A percentile compares a stretch with the other conserved stretches of the same genome.
Evolutionary conservation across 768 basidiomycete genomes (phyloP).

Genomic region (Boletus edulis): DNA sequence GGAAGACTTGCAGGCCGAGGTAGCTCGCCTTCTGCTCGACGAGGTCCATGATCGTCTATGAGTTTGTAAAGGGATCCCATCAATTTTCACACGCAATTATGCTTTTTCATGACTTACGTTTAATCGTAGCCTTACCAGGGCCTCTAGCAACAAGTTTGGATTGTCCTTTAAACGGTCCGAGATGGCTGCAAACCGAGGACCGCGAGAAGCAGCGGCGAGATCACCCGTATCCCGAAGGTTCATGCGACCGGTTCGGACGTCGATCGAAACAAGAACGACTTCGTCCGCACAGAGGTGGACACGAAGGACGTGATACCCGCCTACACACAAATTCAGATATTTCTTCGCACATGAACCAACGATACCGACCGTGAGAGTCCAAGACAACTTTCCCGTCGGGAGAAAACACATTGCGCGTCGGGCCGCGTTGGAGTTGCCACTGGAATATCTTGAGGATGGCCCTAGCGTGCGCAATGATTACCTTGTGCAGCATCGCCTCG

Average conservation of each 20-base stretch:
- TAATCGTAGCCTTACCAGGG: constrained; percentile 57
- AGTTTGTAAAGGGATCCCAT: not conserved
- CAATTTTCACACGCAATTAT: not conserved
- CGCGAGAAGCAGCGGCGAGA: constrained; percentile 70
- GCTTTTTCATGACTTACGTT: constrained; percentile 44
- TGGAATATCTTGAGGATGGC: constrained; percentile 60
- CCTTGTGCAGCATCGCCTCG: constrained; percentile 59
- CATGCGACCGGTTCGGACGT: constrained; percentile 75
- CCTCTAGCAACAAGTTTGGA: constrained; percentile 56
- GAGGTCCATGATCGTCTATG: constrained; percentile 79
- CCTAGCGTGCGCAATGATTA: constrained; percentile 64
- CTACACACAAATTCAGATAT: constrained; percentile 33
- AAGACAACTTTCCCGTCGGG: constrained; percentile 57
- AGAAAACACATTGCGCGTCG: constrained; percentile 57
- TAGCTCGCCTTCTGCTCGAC: constrained; percentile 85
- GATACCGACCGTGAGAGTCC: constrained; percentile 49
- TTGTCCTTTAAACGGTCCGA: constrained; percentile 68
- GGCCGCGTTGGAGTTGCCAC: constrained; percentile 49
- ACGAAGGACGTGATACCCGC: constrained; percentile 54
- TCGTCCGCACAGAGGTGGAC: constrained; percentile 76
- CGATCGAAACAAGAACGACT: constrained; percentile 72
- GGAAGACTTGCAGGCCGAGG: constrained; percentile 76
- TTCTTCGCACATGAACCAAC: not conserved
- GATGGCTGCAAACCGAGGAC: constrained; percentile 56
- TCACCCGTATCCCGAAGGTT: constrained; percentile 80